Base-by-base conservation (phyloP, 2,329 filamentous ascomycete genomes). In the Remersonia thermophila region DNA sequence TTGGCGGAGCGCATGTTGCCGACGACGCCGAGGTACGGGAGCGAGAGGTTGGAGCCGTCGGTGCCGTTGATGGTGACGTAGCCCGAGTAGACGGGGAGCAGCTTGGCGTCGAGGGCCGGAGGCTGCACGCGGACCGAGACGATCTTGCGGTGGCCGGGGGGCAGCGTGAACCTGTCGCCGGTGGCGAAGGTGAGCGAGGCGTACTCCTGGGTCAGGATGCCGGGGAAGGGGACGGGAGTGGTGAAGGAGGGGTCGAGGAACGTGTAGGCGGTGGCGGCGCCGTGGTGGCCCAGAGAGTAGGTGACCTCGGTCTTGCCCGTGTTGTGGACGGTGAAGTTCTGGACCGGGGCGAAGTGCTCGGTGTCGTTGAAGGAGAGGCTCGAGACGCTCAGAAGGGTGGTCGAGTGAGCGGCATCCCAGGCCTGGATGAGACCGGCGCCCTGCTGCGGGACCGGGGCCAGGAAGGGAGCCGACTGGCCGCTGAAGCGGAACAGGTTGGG, bases 311-410 rank as follows among this genome's bases (percentile, higher is more conserved):
- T 56, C 12, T 53, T 53, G 31, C 67, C 69, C 4, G 59, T 59
- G 58, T 80, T 80, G 47, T 55, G 62, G 44, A 80, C 61, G 27
- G 60, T 65, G 49, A 80, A 74, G 43, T 65, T 64, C 30, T 65
- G 56, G 2, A 56, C 58, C 9, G 59, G 53, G 31, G 53, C 51
- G 42, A 75, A 67, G 58, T 78, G 52, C 44, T 71, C 69, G 0
- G 73, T 75, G 51, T 80, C 75, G 50, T 80, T 79, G 56, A 79
- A 77, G 3, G 70, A 65, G 11, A 80, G 55, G 51, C 66, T 71
- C n/a, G 69, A 69, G 8, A 62, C 65, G 46, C 65, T 67, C 14
- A 79, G 56, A 10, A 71, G 48, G 2, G 67, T 66, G 2, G 62
- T 70, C 12, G 67, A 59, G 45, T 69, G 64, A 5, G 73, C 69